A percentile compares a stretch with the other conserved stretches of the same genome.
phyloP scores from a whole-genome alignment of 768 basidiomycete genomes.

The Serendipita indica region DNA sequence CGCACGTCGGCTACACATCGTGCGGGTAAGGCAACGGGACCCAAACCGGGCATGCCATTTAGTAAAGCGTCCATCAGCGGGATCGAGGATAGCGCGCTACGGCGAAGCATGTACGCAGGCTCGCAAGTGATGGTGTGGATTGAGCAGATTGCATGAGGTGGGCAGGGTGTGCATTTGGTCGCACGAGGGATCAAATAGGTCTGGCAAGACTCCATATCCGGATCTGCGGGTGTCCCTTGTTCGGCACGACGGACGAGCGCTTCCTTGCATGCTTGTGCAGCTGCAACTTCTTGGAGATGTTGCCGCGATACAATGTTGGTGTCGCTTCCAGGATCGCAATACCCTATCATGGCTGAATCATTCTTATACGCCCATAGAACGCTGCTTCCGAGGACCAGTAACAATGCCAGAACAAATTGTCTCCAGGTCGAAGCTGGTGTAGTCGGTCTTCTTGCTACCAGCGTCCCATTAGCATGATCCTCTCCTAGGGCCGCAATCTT shows the following conservation, averaged over 20 bases:
- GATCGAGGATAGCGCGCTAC: slow-evolving; percentile 18
- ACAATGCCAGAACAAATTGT: not conserved
- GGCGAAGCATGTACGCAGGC: slow-evolving; percentile 46
- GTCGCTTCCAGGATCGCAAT: slow-evolving; percentile 48
- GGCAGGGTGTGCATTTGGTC: slow-evolving; percentile 55
- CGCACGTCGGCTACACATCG: slow-evolving; percentile 64
- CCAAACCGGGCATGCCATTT: slow-evolving; percentile 61
- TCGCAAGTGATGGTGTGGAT: slow-evolving; percentile 48
- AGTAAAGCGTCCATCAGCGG: slow-evolving; percentile 29
- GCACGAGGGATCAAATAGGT: slow-evolving; percentile 32
- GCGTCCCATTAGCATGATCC: not conserved
- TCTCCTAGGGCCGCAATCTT: slow-evolving; percentile 19
- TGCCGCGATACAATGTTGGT: slow-evolving; percentile 44
- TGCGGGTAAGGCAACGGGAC: slow-evolving; percentile 63
- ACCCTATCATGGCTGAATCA: slow-evolving; percentile 59
- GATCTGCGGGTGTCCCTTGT: slow-evolving; percentile 25
- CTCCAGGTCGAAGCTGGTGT: not conserved
- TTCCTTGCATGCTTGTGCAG: slow-evolving; percentile 36
- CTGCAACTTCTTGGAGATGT: slow-evolving; percentile 31
- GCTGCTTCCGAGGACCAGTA: not conserved
- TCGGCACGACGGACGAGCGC: slow-evolving; percentile 16
- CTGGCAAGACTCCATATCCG: not conserved
- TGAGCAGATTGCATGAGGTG: slow-evolving; percentile 49
- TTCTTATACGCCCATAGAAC: slow-evolving; percentile 33
- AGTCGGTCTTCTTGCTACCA: not conserved